Evolutionary conservation across 2,329 filamentous ascomycete species (phyloP).

Genomic region (Fusarium longipes): DNA sequence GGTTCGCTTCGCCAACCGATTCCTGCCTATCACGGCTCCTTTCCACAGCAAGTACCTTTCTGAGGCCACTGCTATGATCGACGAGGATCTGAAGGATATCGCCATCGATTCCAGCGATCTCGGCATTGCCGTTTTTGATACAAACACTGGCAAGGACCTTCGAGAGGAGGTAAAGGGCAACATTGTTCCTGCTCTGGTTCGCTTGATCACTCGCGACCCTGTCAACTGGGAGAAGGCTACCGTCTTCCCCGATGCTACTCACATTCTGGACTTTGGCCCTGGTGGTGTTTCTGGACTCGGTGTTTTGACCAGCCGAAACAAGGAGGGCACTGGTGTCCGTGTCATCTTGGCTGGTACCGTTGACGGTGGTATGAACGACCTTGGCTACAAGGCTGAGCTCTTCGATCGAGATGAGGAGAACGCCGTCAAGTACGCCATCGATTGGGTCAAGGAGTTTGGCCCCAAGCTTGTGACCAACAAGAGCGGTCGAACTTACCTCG

Average conservation of each 20-base stretch:
- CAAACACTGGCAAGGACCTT: conserved; percentile 87
- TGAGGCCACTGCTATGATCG: conserved; percentile 83
- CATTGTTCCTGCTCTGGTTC: conserved; percentile 85
- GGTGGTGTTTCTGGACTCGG: conserved; percentile 97
- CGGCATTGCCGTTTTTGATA: conserved; percentile 89
- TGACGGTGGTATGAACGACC: conserved; percentile 87
- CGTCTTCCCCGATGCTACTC: conserved; percentile 87
- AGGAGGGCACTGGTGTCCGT: conserved; percentile 96
- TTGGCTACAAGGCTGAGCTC: conserved; percentile 97
- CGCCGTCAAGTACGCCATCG: conserved; percentile 91
- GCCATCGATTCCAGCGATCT: conserved; percentile 78
- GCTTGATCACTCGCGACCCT: conserved; percentile 92
- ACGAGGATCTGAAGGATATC: conserved; percentile 87
- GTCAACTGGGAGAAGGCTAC: conserved; percentile 98
- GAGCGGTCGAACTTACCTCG: conserved; percentile 88
- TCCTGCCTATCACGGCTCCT: conserved; percentile 95
- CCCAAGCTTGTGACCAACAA: conserved; percentile 93
- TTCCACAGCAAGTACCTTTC: conserved; percentile 97
- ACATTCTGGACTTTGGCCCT: conserved; percentile 96
- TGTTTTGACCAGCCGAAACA: conserved; percentile 97
- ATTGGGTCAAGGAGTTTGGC: conserved; percentile 98
- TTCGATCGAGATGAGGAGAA: conserved; percentile 97
- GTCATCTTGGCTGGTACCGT: conserved; percentile 96
- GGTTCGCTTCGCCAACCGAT: conserved; percentile 94
- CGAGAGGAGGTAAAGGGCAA: conserved; percentile 76